These are phyloP conservation scores for Stagonosporopsis cucurbitacearum DNA, from an alignment of 2,329 filamentous ascomycete species.

Conservation along the genomic window DNA sequence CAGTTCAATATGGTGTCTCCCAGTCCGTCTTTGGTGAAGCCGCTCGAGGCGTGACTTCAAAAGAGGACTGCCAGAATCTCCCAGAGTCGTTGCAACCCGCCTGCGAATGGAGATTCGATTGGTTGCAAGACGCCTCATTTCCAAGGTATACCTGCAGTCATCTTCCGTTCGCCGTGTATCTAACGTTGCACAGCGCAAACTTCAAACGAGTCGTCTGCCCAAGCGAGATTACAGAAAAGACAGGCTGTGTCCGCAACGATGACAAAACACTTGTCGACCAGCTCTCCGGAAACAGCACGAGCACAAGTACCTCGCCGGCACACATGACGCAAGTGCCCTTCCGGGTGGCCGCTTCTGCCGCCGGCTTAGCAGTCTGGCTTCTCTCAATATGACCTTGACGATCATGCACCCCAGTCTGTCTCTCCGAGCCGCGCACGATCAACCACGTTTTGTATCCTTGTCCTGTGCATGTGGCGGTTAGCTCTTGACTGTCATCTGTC, in stretches of 20 bases:
- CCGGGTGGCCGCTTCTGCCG: constrained; percentile 1
- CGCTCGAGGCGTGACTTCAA: constrained; percentile 41
- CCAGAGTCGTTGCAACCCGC: constrained; percentile 41
- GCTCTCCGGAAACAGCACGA: constrained; percentile 3
- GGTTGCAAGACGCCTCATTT: constrained; percentile 43
- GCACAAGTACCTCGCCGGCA: not conserved
- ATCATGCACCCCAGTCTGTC: constrained; percentile 30
- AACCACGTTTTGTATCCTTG: constrained; percentile 29
- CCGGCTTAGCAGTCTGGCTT: constrained; percentile 11
- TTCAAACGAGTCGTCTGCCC: constrained; percentile 47
- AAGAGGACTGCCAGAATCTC: constrained; percentile 48
- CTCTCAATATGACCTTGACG: constrained; percentile 35
- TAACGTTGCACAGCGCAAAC: constrained; percentile 37
- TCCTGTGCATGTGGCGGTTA: constrained; percentile 30
- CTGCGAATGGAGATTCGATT: constrained; percentile 49
- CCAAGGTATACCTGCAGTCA: constrained; percentile 36
- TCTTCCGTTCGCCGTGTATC: not conserved
- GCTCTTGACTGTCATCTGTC: constrained; percentile 20
- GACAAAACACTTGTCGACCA: constrained; percentile 33
- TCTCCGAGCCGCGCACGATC: constrained; percentile 28
- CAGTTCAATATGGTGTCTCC: constrained; percentile 43
- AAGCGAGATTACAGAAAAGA: constrained; percentile 39
- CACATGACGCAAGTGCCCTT: not conserved
- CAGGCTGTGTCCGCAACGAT: constrained; percentile 40
- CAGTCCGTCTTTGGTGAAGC: too few relatives aligned